phyloP scores from a whole-genome alignment of 2,329 filamentous ascomycete species.

The Sporothrix schenckii region DNA sequence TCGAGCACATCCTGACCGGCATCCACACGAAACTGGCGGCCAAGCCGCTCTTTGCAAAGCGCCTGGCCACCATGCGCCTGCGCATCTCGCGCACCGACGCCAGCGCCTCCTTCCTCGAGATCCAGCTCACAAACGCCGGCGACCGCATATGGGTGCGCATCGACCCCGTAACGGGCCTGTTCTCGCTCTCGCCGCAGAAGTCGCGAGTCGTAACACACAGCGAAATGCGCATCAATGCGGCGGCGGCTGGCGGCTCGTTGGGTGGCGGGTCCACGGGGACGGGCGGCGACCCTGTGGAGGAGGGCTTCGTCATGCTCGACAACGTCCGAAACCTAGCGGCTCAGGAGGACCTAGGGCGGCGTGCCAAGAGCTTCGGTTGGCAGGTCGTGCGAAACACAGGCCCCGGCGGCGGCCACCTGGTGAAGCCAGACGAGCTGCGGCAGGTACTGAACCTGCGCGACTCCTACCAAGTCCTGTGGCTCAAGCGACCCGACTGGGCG shows the following conservation, averaged over 20 bases:
- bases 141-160: conserved; percentile 65
- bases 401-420: conserved; percentile 44
- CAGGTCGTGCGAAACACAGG: conserved; percentile 47
- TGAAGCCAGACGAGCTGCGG: conserved; percentile 59
- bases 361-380: conserved; percentile 69
- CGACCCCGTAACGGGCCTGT: conserved; percentile 76
- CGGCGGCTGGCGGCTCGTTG: background rate
- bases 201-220: conserved; percentile 58
- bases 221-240: conserved; percentile 66
- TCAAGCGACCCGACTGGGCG: conserved; percentile 72
- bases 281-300: conserved; percentile 54
- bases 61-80: conserved; percentile 62
- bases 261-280: background rate
- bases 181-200: conserved; percentile 69
- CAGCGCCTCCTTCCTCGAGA: conserved; percentile 65
- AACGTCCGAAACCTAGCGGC: conserved; percentile 63
- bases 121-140: conserved; percentile 66
- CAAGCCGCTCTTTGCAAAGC: conserved; percentile 63
- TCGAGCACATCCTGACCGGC: conserved; percentile 68
- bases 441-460: conserved; percentile 64
- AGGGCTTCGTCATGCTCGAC: conserved; percentile 62
- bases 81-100: conserved; percentile 64
- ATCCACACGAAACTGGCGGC: conserved; percentile 64
- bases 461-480: conserved; percentile 66
- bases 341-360: conserved; percentile 63